phyloP scores from a whole-genome alignment of 2,329 filamentous ascomycete species.

The Dactylonectria estremocensis region DNA sequence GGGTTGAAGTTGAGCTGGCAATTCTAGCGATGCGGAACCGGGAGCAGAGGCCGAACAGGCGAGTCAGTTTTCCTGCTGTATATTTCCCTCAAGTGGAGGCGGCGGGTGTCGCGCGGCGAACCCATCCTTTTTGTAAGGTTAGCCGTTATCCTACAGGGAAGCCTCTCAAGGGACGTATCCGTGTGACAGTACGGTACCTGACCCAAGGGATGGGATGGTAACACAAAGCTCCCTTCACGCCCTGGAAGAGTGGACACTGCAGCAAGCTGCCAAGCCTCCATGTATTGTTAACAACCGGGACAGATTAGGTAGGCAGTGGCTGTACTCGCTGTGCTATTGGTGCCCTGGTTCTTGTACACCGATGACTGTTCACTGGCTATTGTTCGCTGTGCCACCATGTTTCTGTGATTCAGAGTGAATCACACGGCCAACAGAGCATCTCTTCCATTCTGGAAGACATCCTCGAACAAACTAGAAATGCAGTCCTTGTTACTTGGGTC shows the following conservation, averaged over 20 bases:
- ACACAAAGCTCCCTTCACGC: not conserved
- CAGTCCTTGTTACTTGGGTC: not conserved
- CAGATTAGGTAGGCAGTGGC: not conserved
- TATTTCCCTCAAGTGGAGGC: not conserved
- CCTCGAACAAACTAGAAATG: too few species aligned
- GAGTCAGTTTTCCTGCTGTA: not conserved
- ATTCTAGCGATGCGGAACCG: not conserved
- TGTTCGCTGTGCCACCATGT: not conserved
- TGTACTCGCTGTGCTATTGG: not conserved
- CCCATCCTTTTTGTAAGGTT: not conserved
- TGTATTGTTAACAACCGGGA: not conserved
- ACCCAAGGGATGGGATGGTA: not conserved
- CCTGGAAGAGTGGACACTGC: not conserved
- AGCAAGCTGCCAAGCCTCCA: not conserved
- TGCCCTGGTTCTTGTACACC: not conserved
- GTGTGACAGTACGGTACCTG: not conserved
- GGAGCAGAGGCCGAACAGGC: not conserved
- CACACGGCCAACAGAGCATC: not conserved
- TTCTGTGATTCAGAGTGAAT: not conserved
- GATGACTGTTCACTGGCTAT: not conserved
- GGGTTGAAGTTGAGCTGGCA: too few species aligned
- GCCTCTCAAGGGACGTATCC: not conserved
- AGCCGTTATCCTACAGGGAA: not conserved
- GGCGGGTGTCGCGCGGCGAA: not conserved
- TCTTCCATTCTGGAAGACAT: not conserved